Conservation (phyloP, 2,329 filamentous ascomycete species). For the Exutisphaerella laricina region DNA sequence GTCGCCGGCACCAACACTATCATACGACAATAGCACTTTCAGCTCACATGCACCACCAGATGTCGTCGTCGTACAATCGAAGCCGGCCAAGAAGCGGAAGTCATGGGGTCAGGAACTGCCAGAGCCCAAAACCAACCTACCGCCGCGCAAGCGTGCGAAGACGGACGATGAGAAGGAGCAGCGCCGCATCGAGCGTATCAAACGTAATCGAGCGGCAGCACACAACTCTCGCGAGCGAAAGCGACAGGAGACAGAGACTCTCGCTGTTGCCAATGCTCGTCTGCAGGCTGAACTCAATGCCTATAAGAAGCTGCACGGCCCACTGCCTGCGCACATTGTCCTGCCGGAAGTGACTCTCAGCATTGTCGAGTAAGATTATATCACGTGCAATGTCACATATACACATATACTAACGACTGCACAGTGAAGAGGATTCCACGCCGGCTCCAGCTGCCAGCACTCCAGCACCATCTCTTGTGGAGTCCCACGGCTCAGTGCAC, state of each 20-base stretch:
- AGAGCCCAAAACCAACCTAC: slow-evolving; percentile 92
- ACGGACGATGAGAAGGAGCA: slow-evolving; percentile 99
- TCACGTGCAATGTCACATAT: neutral
- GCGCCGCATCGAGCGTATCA: slow-evolving; percentile 91
- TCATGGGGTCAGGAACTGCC: slow-evolving; percentile 98
- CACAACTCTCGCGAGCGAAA: slow-evolving; percentile 96
- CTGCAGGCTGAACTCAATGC: slow-evolving; percentile 31
- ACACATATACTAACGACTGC: neutral
- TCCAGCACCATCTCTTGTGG: slow-evolving; percentile 28
- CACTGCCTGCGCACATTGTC: slow-evolving; percentile 29
- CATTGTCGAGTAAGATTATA: slow-evolving; percentile 20
- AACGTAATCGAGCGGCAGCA: slow-evolving; percentile 89
- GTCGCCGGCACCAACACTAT: slow-evolving; percentile 18
- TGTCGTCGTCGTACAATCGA: slow-evolving; percentile 31
- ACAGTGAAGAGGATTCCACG: slow-evolving; percentile 8
- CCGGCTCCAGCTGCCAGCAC: slow-evolving; percentile 17
- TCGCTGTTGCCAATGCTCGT: slow-evolving; percentile 49
- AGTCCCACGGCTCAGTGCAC: slow-evolving; percentile 26
- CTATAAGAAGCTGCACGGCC: slow-evolving; percentile 29
- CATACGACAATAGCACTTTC: slow-evolving; percentile 9
- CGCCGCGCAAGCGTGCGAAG: slow-evolving; percentile 94
- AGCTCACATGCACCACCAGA: slow-evolving; percentile 22
- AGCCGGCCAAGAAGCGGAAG: slow-evolving; percentile 54
- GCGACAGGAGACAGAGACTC: slow-evolving; percentile 79
- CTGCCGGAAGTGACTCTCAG: slow-evolving; percentile 31